Evolutionary conservation across 2,329 filamentous ascomycete species (phyloP), one percentile per base, ranked within the genome.

Genomic region (Xylariaceae sp.): DNA sequence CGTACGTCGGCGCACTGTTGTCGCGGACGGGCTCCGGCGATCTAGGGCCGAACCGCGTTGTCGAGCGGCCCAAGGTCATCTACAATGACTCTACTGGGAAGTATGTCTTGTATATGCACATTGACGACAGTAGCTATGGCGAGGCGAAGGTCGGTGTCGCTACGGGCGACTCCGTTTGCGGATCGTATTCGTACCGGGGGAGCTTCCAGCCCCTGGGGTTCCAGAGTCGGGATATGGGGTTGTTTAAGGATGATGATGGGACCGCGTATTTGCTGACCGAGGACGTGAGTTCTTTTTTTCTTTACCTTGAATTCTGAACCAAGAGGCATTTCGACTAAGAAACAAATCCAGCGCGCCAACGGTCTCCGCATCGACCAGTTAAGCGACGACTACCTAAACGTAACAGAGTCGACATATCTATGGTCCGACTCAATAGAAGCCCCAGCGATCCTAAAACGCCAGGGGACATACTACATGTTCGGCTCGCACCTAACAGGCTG

Each of bases 51-150:
- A 76, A 76, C 56, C 77, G 84, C 2, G 76, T 88, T 10, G 79
- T 88, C 2, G 85, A 88, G 67, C 72, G 85, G 18, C 85, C 85
- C 2, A 87, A 88, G 68, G 78, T 88, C 3, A 77, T 88, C 5
- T 86, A 81, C 71, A 88, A 88, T 59, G 79, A 82, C 13, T 70
- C 71, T n/a, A 87, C 84, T 0, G 62, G 67, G 5, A 81, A 60
- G 58, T 88, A 84, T 67, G 84, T 88, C n/a, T 70, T 88, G 67
- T 87, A 81, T 73, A 75, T 87, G 73, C 85, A 88, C 63, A 85
- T 87, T 46, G 59, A 88, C 63, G 76, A 72, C 19, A 61, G 57
- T 29, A 76, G 75, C 63, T 88, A 88, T 60, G 75, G 74, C 1
- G 84, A 86, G 34, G 85, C 85, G 0, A 81, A 79, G 51, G 81